Conservation (phyloP, 768 basidiomycete species). For the Tulasnella sp. region DNA sequence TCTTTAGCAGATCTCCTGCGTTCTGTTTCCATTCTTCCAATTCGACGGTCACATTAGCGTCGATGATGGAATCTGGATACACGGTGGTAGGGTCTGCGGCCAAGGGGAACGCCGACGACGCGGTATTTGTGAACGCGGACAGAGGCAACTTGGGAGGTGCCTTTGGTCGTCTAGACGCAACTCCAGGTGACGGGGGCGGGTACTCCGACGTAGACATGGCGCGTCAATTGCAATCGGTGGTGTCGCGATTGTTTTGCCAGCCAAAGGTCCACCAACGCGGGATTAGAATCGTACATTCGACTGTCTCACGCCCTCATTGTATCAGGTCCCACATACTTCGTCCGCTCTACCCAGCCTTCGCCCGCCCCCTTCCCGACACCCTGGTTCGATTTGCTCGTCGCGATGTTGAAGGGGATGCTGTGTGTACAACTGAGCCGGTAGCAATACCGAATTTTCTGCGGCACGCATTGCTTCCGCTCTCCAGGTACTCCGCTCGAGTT, state of each 20-base stretch:
- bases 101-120: conserved; percentile 52
- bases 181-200: neutral
- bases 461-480: conserved; percentile 63
- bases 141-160: conserved; percentile 56
- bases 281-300: too few relatives aligned
- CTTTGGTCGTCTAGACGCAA: neutral
- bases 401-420: too few relatives aligned
- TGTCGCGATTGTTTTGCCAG: neutral
- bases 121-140: conserved; percentile 56
- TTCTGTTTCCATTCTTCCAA: conserved; percentile 43
- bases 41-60: conserved; percentile 48
- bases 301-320: too few relatives aligned
- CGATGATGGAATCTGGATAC: conserved; percentile 50
- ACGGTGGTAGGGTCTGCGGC: conserved; percentile 56
- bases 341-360: too few relatives aligned
- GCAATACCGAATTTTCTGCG: conserved; percentile 58
- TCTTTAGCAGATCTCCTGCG: conserved; percentile 34
- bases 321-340: too few relatives aligned
- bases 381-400: too few relatives aligned
- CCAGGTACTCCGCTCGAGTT: conserved; percentile 73
- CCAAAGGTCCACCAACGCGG: too few relatives aligned
- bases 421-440: neutral
- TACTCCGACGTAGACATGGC: neutral
- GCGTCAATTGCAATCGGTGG: neutral
- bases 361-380: too few relatives aligned